Evolutionary conservation across 2,329 filamentous ascomycete species (phyloP).

Genomic region (Hymenoscyphus albidus): DNA sequence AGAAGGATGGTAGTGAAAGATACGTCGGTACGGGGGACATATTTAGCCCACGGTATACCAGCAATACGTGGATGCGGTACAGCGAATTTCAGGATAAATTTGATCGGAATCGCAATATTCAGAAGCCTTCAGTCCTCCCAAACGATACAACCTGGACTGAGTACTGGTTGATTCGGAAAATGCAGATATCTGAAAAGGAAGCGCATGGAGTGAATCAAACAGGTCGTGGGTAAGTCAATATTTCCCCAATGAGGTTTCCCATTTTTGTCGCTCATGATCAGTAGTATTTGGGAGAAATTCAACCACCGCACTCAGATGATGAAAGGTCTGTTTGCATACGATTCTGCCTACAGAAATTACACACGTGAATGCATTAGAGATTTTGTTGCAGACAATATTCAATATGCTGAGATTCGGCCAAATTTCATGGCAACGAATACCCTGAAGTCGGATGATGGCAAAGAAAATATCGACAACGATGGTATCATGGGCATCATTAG

Average conservation of each 20-base stretch:
- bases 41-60: constrained; percentile 47
- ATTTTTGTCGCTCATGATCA: constrained; percentile 16
- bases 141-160: constrained; percentile 28
- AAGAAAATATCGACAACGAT: constrained; percentile 47
- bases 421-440: constrained; percentile 63
- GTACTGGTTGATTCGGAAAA: constrained; percentile 58
- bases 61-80: constrained; percentile 46
- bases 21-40: constrained; percentile 39
- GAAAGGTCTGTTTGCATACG: constrained; percentile 68
- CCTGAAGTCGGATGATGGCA: constrained; percentile 56
- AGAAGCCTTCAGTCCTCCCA: constrained; percentile 30
- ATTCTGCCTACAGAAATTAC: constrained; percentile 58
- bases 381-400: constrained; percentile 61
- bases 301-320: constrained; percentile 67
- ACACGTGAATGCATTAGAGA: constrained; percentile 56
- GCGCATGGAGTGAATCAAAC: constrained; percentile 49
- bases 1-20: constrained; percentile 22
- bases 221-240: constrained; percentile 47
- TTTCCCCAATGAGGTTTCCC: background rate
- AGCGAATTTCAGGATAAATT: constrained; percentile 41
- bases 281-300: constrained; percentile 56
- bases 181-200: constrained; percentile 59
- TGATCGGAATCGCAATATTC: constrained; percentile 30
- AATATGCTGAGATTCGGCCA: constrained; percentile 67
- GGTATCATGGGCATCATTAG: constrained; percentile 60